Conservation (phyloP, 2,329 filamentous ascomycete species). For the Cadophora sp. region DNA sequence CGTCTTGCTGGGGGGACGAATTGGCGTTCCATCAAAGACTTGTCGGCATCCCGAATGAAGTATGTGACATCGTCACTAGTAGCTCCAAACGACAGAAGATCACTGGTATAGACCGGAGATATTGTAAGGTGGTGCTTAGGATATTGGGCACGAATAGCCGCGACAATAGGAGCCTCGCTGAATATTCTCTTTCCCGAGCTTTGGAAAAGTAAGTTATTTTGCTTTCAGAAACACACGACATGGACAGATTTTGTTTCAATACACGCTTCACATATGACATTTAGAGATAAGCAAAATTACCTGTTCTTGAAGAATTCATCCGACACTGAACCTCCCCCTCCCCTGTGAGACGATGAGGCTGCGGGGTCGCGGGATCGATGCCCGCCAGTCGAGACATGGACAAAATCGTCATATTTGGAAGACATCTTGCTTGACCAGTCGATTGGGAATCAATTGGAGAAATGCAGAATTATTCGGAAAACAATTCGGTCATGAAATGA, state of each 20-base stretch:
- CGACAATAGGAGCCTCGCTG: conserved; percentile 36
- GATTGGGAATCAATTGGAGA: background rate
- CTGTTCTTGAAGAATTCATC: conserved; percentile 35
- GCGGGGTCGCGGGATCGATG: conserved; percentile 12
- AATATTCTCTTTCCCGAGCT: conserved; percentile 31
- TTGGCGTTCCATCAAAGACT: conserved; percentile 29
- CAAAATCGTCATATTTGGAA: conserved; percentile 36
- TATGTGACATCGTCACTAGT: conserved; percentile 34
- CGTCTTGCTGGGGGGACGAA: conserved; percentile 38
- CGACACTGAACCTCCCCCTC: conserved; percentile 18
- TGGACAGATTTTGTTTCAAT: background rate
- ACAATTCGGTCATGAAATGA: background rate
- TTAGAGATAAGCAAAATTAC: background rate
- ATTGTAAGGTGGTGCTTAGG: conserved; percentile 39
- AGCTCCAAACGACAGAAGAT: conserved; percentile 38
- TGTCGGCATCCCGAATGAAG: conserved; percentile 21
- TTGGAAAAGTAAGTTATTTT: background rate
- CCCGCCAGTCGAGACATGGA: conserved; percentile 31
- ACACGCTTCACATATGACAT: background rate
- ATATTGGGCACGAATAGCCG: conserved; percentile 33
- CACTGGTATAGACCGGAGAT: conserved; percentile 3
- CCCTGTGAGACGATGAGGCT: conserved; percentile 1
- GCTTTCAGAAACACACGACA: background rate
- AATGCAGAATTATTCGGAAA: background rate
- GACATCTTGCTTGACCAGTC: conserved; percentile 20